Conservation (phyloP, 2,329 filamentous ascomycete species). For the Xylariaceae sp. region DNA sequence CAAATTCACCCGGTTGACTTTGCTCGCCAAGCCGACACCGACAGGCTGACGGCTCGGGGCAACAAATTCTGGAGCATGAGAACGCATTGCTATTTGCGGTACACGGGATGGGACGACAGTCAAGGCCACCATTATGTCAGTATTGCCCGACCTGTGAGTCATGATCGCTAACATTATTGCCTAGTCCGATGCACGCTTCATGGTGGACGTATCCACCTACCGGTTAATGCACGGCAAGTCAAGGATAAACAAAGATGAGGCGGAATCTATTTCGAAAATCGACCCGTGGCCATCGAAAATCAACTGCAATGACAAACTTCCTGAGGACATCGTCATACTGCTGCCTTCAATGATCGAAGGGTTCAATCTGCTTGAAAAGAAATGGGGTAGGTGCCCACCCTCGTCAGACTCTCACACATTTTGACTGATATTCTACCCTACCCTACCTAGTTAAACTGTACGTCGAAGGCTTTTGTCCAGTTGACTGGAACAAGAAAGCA, state of each 20-base stretch:
- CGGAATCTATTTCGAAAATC: neutral
- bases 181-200: neutral
- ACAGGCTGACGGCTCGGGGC: neutral
- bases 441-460: neutral
- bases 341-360: neutral
- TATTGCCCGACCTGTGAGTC: neutral
- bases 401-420: no score
- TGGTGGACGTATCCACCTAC: constrained; percentile 1
- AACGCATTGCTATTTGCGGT: neutral
- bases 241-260: neutral
- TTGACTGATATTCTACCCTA: no score
- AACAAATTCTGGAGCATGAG: constrained; percentile 1
- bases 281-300: neutral
- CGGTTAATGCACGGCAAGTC: neutral
- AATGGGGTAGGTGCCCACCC: neutral
- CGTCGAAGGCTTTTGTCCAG: neutral
- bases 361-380: constrained; percentile 1
- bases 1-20: neutral
- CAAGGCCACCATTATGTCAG: constrained; percentile 1
- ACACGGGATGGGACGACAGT: neutral
- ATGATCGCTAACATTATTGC: neutral
- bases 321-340: neutral
- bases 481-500: constrained; percentile 15
- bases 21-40: neutral
- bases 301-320: neutral